Conservation (phyloP, 2,329 filamentous ascomycete species). For the Aureobasidium uvarum region DNA sequence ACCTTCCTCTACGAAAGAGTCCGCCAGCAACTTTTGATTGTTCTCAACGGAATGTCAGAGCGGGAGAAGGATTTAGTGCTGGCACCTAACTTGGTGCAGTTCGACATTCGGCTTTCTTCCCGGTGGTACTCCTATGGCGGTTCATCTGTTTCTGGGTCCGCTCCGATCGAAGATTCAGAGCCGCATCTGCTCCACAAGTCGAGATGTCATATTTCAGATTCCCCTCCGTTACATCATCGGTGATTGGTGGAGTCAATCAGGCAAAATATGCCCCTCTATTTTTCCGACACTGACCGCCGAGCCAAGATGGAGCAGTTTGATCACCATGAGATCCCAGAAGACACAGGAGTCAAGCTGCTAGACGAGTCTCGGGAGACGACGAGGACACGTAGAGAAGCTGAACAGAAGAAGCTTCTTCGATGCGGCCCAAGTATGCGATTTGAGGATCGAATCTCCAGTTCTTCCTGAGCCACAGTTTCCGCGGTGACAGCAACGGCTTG, state of each 20-base stretch:
- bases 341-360: not conserved
- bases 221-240: slow-evolving; percentile 17
- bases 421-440: slow-evolving; percentile 5
- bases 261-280: slow-evolving; percentile 22
- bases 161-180: slow-evolving; percentile 8
- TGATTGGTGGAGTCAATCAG: slow-evolving; percentile 21
- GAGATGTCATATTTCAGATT: not conserved
- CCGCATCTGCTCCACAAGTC: slow-evolving; percentile 2
- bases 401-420: not conserved
- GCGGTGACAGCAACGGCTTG: slow-evolving; percentile 22
- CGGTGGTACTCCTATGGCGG: not conserved
- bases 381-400: not conserved
- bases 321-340: not conserved
- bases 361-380: not conserved
- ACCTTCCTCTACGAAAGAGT: not conserved
- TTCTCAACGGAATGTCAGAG: not conserved
- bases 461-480: not conserved
- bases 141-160: slow-evolving; percentile 10
- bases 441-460: not conserved
- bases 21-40: not conserved
- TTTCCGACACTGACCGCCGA: not conserved
- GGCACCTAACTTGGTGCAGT: not conserved
- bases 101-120: not conserved
- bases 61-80: not conserved
- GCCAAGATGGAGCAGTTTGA: not conserved